Percentiles rank a stretch among this genome's conserved stretches.
Evolutionary conservation across 257 asterid genomes (phyloP).

Genomic region (Agastache rugosa): DNA sequence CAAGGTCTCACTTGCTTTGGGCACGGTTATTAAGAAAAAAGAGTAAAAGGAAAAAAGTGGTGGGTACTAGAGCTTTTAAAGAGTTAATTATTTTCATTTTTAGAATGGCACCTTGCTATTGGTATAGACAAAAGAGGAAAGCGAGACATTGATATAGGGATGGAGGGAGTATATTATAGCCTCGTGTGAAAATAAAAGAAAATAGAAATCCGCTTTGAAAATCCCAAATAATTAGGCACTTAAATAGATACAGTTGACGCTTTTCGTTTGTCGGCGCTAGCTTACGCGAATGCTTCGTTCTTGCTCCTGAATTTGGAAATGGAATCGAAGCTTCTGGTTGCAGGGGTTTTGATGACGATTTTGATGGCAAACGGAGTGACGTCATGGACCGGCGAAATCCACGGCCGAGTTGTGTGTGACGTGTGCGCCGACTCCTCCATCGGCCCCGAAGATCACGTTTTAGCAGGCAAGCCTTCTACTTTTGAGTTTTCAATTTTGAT

Average conservation of each 20-base stretch:
- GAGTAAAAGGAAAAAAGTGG: no score
- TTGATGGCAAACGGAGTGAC: conserved; percentile 43
- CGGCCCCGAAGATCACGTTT: conserved; percentile 88
- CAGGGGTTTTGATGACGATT: conserved; percentile 28
- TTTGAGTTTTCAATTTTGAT: background rate
- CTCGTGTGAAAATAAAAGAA: background rate
- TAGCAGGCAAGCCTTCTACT: conserved; percentile 50
- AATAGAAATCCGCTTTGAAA: background rate
- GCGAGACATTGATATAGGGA: no score
- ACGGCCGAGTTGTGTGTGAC: conserved; percentile 88
- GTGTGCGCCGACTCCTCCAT: conserved; percentile 91
- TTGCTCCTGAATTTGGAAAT: conserved; percentile 26
- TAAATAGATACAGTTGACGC: background rate
- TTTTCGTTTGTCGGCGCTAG: background rate
- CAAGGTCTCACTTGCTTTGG: no score
- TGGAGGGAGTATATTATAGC: no score
- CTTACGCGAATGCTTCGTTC: background rate
- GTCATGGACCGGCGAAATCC: conserved; percentile 88
- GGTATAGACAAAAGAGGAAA: no score
- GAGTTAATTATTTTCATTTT: no score
- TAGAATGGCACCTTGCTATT: no score
- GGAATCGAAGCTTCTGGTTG: conserved; percentile 44
- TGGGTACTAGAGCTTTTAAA: no score
- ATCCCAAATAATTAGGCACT: background rate
- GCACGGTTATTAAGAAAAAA: no score